A percentile compares a stretch with the other conserved stretches of the same genome.
Evolutionary conservation across 106 monocot genomes (phyloP).

Genomic region (Platanthera zijinensis): DNA sequence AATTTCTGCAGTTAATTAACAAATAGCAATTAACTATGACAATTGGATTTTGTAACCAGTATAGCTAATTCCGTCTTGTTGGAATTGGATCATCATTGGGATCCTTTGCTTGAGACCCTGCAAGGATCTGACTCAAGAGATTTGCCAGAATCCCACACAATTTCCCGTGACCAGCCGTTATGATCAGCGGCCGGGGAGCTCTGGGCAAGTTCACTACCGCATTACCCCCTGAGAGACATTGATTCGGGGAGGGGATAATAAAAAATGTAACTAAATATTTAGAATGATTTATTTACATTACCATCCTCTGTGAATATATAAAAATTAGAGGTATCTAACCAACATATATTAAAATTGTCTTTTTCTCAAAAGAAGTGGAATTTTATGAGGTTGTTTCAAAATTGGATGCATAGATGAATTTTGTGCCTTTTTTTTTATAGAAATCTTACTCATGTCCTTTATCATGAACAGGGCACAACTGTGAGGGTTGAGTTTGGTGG

Average conservation of each 20-base stretch:
- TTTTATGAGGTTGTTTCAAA: neutral
- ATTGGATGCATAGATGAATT: neutral
- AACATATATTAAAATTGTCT: neutral
- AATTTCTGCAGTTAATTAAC: neutral
- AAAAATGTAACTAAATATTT: neutral
- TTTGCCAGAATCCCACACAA: neutral
- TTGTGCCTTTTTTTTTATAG: neutral
- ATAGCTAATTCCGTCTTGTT: neutral
- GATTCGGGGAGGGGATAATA: neutral
- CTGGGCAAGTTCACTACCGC: neutral
- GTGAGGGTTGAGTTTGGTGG: constrained; percentile 92
- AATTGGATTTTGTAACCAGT: neutral
- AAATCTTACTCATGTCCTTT: neutral
- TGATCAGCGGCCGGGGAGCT: neutral
- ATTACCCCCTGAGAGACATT: neutral
- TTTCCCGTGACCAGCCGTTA: neutral
- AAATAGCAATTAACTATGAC: neutral
- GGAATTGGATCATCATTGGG: neutral
- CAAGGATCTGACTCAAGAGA: neutral
- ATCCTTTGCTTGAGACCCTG: neutral
- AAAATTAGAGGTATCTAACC: neutral
- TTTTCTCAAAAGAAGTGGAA: neutral
- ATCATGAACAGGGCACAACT: constrained; percentile 48
- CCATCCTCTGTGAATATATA: neutral
- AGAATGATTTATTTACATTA: neutral